phyloP scores from a whole-genome alignment of 2,329 filamentous ascomycete species.

The Sarocladium strictum region DNA sequence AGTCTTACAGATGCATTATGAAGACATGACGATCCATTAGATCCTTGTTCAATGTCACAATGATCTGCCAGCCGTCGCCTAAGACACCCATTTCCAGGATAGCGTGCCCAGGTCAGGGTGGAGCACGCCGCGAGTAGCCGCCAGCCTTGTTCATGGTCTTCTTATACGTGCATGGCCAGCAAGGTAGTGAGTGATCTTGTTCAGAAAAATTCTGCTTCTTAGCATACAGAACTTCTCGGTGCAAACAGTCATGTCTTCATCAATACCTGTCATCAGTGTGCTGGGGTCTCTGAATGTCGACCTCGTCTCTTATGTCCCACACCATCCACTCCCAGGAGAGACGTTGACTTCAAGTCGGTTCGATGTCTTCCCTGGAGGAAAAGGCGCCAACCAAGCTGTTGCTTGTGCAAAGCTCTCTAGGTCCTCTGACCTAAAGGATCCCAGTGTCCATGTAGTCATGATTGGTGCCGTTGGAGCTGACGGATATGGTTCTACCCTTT shows the following conservation, averaged over 20 bases:
- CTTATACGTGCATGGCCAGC: not conserved
- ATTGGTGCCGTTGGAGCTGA: slow-evolving; percentile 52
- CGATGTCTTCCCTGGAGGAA: slow-evolving; percentile 58
- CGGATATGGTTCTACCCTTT: slow-evolving; percentile 41
- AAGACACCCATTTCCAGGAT: not conserved
- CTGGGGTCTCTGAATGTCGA: slow-evolving; percentile 66
- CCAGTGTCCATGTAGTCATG: slow-evolving; percentile 42
- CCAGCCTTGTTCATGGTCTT: not conserved
- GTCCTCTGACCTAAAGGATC: slow-evolving; percentile 9
- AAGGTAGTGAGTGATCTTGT: too few relatives aligned
- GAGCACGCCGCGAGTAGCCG: not conserved
- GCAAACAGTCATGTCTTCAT: slow-evolving; percentile 4
- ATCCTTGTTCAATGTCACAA: too few relatives aligned
- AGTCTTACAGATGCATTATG: too few relatives aligned
- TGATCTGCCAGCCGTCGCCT: not conserved
- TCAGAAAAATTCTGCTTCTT: too few relatives aligned
- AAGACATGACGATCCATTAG: too few relatives aligned
- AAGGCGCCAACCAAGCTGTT: slow-evolving; percentile 71
- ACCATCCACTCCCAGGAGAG: slow-evolving; percentile 63
- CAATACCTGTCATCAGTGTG: slow-evolving; percentile 29
- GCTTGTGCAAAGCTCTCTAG: slow-evolving; percentile 57
- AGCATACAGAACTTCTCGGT: not conserved
- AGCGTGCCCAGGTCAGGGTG: not conserved
- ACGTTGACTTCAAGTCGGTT: slow-evolving; percentile 63
- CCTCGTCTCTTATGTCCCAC: slow-evolving; percentile 61